These are phyloP conservation scores for Vanrija pseudolonga DNA, from an alignment of 1,284 basidiomycete species.

Conservation along the genomic window DNA sequence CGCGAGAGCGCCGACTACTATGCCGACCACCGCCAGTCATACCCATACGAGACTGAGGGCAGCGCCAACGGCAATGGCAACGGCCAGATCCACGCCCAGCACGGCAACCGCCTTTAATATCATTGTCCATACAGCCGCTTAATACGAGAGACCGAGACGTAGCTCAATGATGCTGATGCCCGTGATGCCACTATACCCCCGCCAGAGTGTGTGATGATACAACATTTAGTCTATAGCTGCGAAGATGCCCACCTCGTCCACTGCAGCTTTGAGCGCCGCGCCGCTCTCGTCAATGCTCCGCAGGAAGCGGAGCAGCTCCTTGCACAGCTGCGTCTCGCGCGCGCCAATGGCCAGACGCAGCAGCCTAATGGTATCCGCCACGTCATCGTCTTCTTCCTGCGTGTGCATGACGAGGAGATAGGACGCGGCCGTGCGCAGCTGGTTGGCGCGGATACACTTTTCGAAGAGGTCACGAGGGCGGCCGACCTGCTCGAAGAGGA, in stretches of 20 bases:
- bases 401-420: constrained; percentile 92
- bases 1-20: too few relatives aligned
- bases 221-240: background rate
- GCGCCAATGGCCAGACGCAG: constrained; percentile 67
- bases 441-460: constrained; percentile 71
- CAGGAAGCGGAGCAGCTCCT: constrained; percentile 85
- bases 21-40: too few relatives aligned
- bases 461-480: constrained; percentile 88
- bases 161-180: too few relatives aligned
- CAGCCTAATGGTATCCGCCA: constrained; percentile 73
- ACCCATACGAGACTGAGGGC: too few relatives aligned
- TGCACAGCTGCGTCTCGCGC: constrained; percentile 57
- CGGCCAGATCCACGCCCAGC: too few relatives aligned
- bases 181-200: too few relatives aligned
- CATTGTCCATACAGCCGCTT: too few relatives aligned
- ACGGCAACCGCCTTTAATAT: too few relatives aligned
- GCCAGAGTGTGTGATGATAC: too few relatives aligned
- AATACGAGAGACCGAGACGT: too few relatives aligned
- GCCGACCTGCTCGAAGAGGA: constrained; percentile 85
- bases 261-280: constrained; percentile 55
- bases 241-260: constrained; percentile 42
- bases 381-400: constrained; percentile 80
- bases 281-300: constrained; percentile 86
- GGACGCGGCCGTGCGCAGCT: constrained; percentile 83
- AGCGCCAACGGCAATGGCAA: too few relatives aligned